Conservation (phyloP, 768 basidiomycete genomes). For the Tephrocybe sp. region DNA sequence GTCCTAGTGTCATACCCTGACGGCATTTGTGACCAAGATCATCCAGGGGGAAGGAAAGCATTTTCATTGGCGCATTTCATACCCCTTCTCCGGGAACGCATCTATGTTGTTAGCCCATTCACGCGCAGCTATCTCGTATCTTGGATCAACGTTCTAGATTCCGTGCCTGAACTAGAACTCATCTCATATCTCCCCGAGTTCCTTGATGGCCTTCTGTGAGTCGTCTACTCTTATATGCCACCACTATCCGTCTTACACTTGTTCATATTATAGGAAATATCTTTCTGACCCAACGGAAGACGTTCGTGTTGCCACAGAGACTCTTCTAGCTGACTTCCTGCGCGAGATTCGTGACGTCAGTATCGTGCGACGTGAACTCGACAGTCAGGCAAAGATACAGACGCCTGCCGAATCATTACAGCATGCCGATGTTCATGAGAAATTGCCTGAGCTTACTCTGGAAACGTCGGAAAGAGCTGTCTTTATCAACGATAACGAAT, state of each 20-base stretch:
- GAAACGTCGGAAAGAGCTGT: slow-evolving; percentile 57
- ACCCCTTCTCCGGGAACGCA: slow-evolving; percentile 88
- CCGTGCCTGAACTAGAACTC: slow-evolving; percentile 94
- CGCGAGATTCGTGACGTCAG: slow-evolving; percentile 89
- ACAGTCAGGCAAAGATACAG: slow-evolving; percentile 49
- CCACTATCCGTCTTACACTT: slow-evolving; percentile 2
- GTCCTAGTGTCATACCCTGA: slow-evolving; percentile 70
- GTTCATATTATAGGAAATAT: slow-evolving; percentile 66
- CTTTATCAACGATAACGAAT: slow-evolving; percentile 56
- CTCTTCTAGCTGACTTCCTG: slow-evolving; percentile 84
- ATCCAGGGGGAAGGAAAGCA: slow-evolving; percentile 58
- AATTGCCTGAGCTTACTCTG: slow-evolving; percentile 57
- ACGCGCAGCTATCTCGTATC: slow-evolving; percentile 95
- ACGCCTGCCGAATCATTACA: slow-evolving; percentile 42
- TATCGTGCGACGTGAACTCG: slow-evolving; percentile 63
- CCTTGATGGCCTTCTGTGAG: slow-evolving; percentile 88
- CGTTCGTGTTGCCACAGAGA: slow-evolving; percentile 88
- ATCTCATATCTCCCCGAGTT: slow-evolving; percentile 95
- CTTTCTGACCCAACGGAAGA: slow-evolving; percentile 94
- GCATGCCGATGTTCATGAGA: slow-evolving; percentile 47
- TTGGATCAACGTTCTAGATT: slow-evolving; percentile 95
- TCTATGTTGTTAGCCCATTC: slow-evolving; percentile 94
- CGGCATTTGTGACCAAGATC: slow-evolving; percentile 40
- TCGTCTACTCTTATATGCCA: slow-evolving; percentile 15
- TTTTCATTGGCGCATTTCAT: slow-evolving; percentile 96